phyloP scores from a whole-genome alignment of 768 basidiomycete genomes.

The Russula sp. region DNA sequence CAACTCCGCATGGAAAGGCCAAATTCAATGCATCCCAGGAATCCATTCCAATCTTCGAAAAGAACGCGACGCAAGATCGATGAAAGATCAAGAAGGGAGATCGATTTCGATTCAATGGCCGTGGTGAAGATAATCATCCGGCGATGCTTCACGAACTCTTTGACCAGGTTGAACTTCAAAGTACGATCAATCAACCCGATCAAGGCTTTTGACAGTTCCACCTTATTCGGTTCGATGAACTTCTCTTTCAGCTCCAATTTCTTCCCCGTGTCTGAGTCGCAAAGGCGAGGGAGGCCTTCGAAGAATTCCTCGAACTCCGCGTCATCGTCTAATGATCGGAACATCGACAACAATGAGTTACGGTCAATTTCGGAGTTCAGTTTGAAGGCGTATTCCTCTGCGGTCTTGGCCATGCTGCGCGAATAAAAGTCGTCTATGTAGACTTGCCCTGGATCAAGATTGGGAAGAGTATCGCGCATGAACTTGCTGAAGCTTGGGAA shows the following conservation, averaged over 20 bases:
- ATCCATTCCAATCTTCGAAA: neutral
- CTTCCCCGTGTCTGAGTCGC: neutral
- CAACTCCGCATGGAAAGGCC: neutral
- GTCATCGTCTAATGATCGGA: conserved; percentile 15
- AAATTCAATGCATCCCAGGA: conserved; percentile 9
- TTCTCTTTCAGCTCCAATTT: neutral
- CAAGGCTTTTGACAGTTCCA: neutral
- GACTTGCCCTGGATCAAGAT: neutral
- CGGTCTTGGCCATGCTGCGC: neutral
- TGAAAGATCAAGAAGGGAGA: conserved; percentile 7
- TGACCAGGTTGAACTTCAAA: conserved; percentile 3
- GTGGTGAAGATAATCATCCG: conserved; percentile 15
- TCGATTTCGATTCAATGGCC: neutral
- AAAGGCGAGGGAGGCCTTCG: conserved; percentile 15
- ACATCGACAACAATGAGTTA: conserved; percentile 9
- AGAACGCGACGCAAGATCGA: conserved; percentile 6
- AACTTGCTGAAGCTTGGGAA: too few species aligned
- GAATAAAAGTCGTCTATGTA: neutral
- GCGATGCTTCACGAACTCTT: conserved; percentile 2
- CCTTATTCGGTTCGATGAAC: conserved; percentile 1
- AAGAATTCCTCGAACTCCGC: conserved; percentile 16
- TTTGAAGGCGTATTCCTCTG: neutral
- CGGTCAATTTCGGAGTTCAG: conserved; percentile 1
- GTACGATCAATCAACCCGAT: conserved; percentile 15
- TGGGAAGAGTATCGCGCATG: too few species aligned